Evolutionary conservation across 345 rosid genomes (phyloP).

Genomic region (Pseudoturritis turrita): DNA sequence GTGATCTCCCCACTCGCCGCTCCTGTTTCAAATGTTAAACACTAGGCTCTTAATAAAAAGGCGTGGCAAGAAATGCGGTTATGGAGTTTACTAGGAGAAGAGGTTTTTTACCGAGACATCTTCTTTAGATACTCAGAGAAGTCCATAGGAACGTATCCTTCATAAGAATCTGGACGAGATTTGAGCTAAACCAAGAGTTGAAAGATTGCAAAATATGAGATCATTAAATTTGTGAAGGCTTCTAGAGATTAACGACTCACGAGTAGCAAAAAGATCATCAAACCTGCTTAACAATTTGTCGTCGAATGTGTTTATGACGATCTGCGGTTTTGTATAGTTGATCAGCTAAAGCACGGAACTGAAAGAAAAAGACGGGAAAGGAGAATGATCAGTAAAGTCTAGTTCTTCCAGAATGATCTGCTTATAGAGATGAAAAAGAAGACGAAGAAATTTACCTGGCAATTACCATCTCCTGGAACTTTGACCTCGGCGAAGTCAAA

Average conservation of each 20-base stretch:
- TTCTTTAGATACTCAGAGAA: conserved; percentile 65
- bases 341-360: conserved; percentile 82
- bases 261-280: conserved; percentile 9
- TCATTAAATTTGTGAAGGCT: neutral
- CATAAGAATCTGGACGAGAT: conserved; percentile 54
- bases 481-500: conserved; percentile 26
- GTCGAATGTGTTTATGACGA: conserved; percentile 54
- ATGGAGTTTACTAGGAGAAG: neutral
- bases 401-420: neutral
- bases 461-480: conserved; percentile 39
- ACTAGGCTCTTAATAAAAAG: neutral
- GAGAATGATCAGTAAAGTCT: neutral
- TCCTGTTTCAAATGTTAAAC: conserved; percentile 37
- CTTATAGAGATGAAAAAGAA: neutral
- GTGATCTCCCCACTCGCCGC: conserved; percentile 48
- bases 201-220: neutral
- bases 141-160: conserved; percentile 83
- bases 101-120: conserved; percentile 50
- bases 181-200: conserved; percentile 44
- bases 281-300: conserved; percentile 63
- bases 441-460: conserved; percentile 18
- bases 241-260: neutral
- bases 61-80: neutral
- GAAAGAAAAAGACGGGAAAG: conserved; percentile 11
- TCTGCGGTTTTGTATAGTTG: conserved; percentile 61